Percentiles rank a stretch among this genome's conserved stretches.
Evolutionary conservation across 1,284 basidiomycete species (phyloP).

Genomic region (Irpex sp.): DNA sequence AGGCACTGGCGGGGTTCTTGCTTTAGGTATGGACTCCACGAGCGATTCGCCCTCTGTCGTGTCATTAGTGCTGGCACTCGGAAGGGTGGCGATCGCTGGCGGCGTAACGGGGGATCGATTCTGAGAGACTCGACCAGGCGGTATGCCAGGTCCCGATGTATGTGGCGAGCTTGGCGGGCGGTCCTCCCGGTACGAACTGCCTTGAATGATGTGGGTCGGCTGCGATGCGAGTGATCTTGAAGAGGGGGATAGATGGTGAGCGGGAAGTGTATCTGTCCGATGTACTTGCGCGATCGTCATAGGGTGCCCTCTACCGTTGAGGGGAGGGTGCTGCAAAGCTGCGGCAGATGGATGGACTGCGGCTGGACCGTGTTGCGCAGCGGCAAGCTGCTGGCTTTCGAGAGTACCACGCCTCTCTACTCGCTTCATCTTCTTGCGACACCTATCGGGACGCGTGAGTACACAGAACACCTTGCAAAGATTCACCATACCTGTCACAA

Average conservation of each 20-base stretch:
- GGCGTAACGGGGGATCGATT: conserved; percentile 24
- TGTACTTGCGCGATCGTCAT: conserved; percentile 14
- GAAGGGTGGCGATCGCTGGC: conserved; percentile 27
- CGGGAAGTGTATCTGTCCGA: conserved; percentile 28
- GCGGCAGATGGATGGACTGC: conserved; percentile 27
- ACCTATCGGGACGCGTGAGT: conserved; percentile 33
- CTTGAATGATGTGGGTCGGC: conserved; percentile 18
- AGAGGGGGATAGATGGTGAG: conserved; percentile 18
- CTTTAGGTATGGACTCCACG: not conserved
- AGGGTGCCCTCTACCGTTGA: conserved; percentile 19
- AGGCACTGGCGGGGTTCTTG: not conserved
- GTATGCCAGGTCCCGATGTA: not conserved
- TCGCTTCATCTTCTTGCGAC: conserved; percentile 84
- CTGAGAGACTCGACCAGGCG: conserved; percentile 2
- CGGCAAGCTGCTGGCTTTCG: conserved; percentile 36
- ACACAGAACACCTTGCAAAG: not conserved
- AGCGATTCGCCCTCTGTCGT: conserved; percentile 13
- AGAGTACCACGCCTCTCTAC: conserved; percentile 72
- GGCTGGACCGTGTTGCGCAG: conserved; percentile 18
- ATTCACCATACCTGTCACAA: conserved; percentile 59
- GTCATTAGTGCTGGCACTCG: conserved; percentile 19
- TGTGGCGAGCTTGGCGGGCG: conserved; percentile 9
- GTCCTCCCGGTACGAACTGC: conserved; percentile 19
- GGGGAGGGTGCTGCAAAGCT: conserved; percentile 18
- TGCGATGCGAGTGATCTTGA: conserved; percentile 13